Evolutionary conservation across 2,329 filamentous ascomycete species (phyloP), one percentile per base, ranked within the genome.

Genomic region (Aureobasidium melanogenum): DNA sequence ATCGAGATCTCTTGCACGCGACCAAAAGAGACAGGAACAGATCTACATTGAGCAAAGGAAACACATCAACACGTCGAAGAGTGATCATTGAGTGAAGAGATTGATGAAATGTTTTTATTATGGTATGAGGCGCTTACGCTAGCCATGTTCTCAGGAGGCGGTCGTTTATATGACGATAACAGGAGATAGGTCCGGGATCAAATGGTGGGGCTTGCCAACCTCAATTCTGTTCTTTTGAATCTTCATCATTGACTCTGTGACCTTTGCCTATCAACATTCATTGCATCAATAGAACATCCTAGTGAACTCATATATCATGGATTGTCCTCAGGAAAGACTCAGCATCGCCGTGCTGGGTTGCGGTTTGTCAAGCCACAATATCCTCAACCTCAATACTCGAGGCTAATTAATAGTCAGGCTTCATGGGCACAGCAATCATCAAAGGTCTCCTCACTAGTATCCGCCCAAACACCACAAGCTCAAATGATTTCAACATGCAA

Each of bases 381-480:
- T 34, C 19, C 2, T 2, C 17, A 22, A 2, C 3, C 8, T 2
- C 19, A n/a, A 38, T 17, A 15, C 17, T 14, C 7, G 19, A 26
- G 19, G 12, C 41, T 56, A n/a, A 41, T 19, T 14, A 1, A 8
- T 8, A 17, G 30, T 19, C 43, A 68, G 66, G 66, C 17, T 66
- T 65, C 51, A 67, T 68, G 63, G 66, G 66, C 19, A 64, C 66
- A 14, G 65, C 65, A 15, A 62, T 68, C 5, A 62, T 68, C 26
- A 61, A 67, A 54, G 66, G 65, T 1, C 63, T 55, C 26, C 26
- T 63, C 36, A 52, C 58, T 24, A 64, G 39, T 3, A 26, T 58
- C 47, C 34, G 54, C 8, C 1, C 22, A 54, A 3, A 14, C 12
- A 36, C 19, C n/a, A n/a, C n/a, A n/a, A n/a, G 26, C 9, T 30